phyloP scores from a whole-genome alignment of 1,284 basidiomycete genomes.

The Fomitopsis palustris region DNA sequence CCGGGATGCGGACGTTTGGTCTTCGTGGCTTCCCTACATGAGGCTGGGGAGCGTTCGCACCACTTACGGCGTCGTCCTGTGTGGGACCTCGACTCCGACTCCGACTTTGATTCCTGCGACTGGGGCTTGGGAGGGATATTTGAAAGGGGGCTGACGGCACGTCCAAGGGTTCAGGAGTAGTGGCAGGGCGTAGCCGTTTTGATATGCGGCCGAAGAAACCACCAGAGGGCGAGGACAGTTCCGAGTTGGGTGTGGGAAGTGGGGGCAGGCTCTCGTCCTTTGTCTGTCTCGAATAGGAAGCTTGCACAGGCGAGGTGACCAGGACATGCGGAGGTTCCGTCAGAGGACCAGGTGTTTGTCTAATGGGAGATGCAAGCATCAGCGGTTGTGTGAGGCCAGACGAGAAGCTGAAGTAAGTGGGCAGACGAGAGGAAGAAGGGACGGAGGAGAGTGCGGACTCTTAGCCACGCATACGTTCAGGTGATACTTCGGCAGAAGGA shows the following conservation, averaged over 20 bases:
- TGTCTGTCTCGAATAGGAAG: neutral
- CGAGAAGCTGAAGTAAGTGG: neutral
- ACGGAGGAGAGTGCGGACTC: neutral
- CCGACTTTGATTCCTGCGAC: neutral
- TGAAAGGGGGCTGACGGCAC: neutral
- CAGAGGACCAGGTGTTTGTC: neutral
- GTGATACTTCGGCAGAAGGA: neutral
- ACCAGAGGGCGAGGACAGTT: conserved; percentile 3
- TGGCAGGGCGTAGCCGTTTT: conserved; percentile 13
- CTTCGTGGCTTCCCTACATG: conserved; percentile 7
- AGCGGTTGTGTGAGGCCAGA: neutral
- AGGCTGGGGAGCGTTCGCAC: neutral
- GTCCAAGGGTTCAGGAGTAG: neutral
- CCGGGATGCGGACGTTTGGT: conserved; percentile 14
- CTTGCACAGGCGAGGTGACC: neutral
- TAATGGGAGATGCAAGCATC: neutral
- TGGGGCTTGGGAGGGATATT: neutral
- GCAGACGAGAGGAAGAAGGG: neutral
- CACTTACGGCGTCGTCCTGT: neutral
- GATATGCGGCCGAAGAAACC: conserved; percentile 19
- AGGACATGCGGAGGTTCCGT: neutral
- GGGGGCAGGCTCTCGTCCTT: conserved; percentile 6
- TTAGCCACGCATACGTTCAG: neutral
- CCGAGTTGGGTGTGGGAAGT: conserved; percentile 6
- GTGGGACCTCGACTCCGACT: neutral